These are phyloP conservation scores for Chytriomyces sp. DNA, from an alignment of 192 early-diverging fungal species.

Conservation along the genomic window DNA sequence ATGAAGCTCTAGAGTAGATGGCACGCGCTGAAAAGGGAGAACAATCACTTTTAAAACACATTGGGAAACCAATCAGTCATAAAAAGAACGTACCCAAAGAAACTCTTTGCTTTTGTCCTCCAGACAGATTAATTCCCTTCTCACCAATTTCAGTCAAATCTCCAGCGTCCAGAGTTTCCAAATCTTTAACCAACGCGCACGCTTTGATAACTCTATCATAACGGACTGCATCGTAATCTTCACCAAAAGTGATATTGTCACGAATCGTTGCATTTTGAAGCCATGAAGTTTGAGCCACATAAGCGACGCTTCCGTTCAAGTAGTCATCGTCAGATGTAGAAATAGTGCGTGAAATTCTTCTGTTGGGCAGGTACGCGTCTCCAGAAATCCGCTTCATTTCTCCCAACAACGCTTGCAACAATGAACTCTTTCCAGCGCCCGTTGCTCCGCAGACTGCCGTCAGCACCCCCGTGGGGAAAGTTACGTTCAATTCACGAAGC, in stretches of 20 bases:
- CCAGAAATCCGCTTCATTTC: conserved; percentile 69
- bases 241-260: conserved; percentile 85
- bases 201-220: conserved; percentile 82
- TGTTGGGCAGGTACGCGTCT: conserved; percentile 38
- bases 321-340: background rate
- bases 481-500: conserved; percentile 25
- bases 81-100: conserved; percentile 45
- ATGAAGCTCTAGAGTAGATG: conserved; percentile 71
- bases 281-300: conserved; percentile 78
- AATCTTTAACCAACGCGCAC: conserved; percentile 85
- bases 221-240: conserved; percentile 68
- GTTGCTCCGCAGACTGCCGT: conserved; percentile 32
- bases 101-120: conserved; percentile 72
- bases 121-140: conserved; percentile 54
- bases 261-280: conserved; percentile 62
- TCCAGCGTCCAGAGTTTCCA: conserved; percentile 81
- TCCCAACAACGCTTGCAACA: conserved; percentile 77
- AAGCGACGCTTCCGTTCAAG: conserved; percentile 63
- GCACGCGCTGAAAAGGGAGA: conserved; percentile 63
- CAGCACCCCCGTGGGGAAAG: conserved; percentile 22
- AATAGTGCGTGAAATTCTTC: background rate
- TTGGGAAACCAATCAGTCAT: background rate
- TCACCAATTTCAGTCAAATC: conserved; percentile 90
- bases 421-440: conserved; percentile 77
- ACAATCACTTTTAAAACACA: too few relatives aligned